Base-by-base conservation (phyloP, 2,329 filamentous ascomycete genomes). In the Aureobasidium musti region DNA sequence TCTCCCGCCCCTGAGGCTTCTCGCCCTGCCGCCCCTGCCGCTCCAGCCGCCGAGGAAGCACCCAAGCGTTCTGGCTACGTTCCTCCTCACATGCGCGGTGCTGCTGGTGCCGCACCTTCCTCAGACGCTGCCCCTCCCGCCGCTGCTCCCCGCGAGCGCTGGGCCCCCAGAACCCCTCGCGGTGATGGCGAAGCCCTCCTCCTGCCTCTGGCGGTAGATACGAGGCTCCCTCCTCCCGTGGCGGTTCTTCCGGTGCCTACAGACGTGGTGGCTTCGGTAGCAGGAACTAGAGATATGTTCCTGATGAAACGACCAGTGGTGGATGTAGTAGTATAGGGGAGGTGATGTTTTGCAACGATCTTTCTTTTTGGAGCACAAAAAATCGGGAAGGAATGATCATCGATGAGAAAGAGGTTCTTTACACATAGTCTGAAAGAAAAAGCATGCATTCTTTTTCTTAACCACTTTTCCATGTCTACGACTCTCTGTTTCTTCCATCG, bases 31-130 rank as follows among this genome's bases (percentile, higher is more conserved):
- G 70, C 75, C 26, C 72, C 77, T 2, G 72, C 76, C 10, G 72
- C 74, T n/a, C 76, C 77, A 33, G 71, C 68, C 75, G 82, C 73
- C 63, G 71, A 74, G 66, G 69, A 71, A 63, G 75, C 73, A 33
- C 76, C 77, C 52, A 80, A 77, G 73, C 72, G 76, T 66, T 69
- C 70, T 23, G 81, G 79, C 19, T 83, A 82, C 70, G 72, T 84
- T 5, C 82, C 81, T 45, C 81, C 81, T 66, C 77, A 77, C 41
- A 72, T 81, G 23, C 80, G 81, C 63, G 72, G 54, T 8, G 71
- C 72, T 57, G 73, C 73, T 60, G 69, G 70, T 66, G 71, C 74
- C 21, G 57, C 73, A 30, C 64, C 71, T 43, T 72, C 71, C 28
- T 39, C 73, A 73, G 67, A 64, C 39, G n/a, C 47, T 33, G 33